These are phyloP conservation scores for Fraxinus sp. DNA, from an alignment of 305 asterid genomes.

Conservation along the genomic window DNA sequence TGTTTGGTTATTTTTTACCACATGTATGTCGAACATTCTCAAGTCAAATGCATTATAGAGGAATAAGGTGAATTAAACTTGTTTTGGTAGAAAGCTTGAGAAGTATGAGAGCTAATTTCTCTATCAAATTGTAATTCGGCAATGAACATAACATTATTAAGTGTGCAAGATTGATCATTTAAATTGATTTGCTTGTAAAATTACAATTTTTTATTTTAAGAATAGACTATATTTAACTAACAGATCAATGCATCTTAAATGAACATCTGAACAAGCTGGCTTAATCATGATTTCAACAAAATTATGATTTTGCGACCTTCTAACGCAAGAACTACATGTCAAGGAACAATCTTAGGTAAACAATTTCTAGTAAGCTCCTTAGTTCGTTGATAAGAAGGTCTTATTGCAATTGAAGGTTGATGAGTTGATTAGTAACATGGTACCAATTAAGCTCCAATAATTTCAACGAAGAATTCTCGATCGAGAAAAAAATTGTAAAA, in stretches of 20 bases:
- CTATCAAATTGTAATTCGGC: not conserved
- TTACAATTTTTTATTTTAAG: not conserved
- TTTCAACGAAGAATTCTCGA: not conserved
- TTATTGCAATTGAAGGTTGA: not conserved
- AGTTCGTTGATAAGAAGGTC: not conserved
- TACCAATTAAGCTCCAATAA: not conserved
- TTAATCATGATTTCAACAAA: not conserved
- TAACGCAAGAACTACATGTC: not conserved
- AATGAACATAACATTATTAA: not conserved
- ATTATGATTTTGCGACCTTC: not conserved
- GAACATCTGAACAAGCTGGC: not conserved
- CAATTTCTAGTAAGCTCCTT: not conserved
- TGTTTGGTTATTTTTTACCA: not conserved
- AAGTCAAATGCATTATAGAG: constrained; percentile 5
- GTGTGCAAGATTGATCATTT: not conserved
- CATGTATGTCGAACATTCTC: not conserved
- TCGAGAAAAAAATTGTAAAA: not conserved
- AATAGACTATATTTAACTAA: no score
- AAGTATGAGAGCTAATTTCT: not conserved
- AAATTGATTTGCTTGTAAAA: not conserved
- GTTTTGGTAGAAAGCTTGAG: not conserved
- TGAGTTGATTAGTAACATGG: not conserved
- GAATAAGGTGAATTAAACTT: constrained; percentile 8
- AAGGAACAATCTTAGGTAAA: not conserved
- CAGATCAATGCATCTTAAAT: no score